Base-by-base conservation (phyloP, 2,329 filamentous ascomycete species). In the Leptodontidium sp. region DNA sequence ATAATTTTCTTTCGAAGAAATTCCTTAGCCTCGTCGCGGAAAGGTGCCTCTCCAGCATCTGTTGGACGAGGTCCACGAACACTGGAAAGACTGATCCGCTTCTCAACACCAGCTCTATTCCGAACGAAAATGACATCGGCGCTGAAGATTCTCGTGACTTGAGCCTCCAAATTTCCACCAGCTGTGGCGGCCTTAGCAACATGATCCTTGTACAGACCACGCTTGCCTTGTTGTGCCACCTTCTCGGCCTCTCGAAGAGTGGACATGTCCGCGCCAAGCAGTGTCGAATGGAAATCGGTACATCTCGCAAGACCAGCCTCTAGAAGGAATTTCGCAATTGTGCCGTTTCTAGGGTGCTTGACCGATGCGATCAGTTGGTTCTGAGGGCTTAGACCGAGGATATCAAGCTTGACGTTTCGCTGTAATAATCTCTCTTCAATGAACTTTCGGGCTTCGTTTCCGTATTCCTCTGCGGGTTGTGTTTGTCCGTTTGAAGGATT, bases 1-100 rank as follows among this genome's bases (percentile, higher is more conserved):
- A 99, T 99, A 40, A 98, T 81, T 80, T 91, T 93, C 85, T 97
- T 97, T 66, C 96, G 90, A 72, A 98, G 81, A 78, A 95, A 98
- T 79, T 99, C 96, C 84, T 99, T 99, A 40, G 96, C 95, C 78
- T 98, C 95, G 14, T 96, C 92, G 74, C 90, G 88, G 84, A 95
- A 99, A 0, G 94, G 93, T 50, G 93, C 87, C 81, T 98, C 95
- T 67, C 93, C 91, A 24, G 93, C 88, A 79, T 98, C 95, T 59
- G 90, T 91, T 2, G 92, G 88, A 78, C 97, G 94, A n/a, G 96
- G 96, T 67, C 96, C 95, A 71, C 96, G 91, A 69, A 98, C 88
- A 79, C 95, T 98, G 84, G 93, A 97, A 68, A 99, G 85, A 80
- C 91, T 97, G 79, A 98, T 90, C 76, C 94, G 90, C 86, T 94